phyloP scores from a whole-genome alignment of 2,329 filamentous ascomycete species.

The Zasmidium cellare region DNA sequence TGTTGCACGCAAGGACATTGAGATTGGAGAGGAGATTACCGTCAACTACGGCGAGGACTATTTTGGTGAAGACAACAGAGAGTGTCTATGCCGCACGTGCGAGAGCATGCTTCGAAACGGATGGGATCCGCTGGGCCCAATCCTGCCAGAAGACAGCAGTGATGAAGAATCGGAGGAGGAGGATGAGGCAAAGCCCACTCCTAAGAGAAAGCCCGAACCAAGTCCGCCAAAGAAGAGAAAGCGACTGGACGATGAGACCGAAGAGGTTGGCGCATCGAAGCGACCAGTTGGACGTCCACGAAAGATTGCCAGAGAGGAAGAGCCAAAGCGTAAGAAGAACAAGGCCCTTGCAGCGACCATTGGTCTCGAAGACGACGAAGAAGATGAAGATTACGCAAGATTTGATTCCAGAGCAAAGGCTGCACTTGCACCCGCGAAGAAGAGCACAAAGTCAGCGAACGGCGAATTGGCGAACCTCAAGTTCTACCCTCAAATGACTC shows the following conservation, averaged over 20 bases:
- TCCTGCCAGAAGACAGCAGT: constrained; percentile 33
- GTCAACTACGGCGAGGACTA: constrained; percentile 96
- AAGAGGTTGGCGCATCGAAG: constrained; percentile 1
- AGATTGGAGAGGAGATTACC: constrained; percentile 89
- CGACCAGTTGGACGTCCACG: constrained; percentile 5
- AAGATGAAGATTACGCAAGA: background rate
- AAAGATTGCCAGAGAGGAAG: constrained; percentile 1
- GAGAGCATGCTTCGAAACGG: constrained; percentile 76
- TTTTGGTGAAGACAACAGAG: constrained; percentile 91
- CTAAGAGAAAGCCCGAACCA: constrained; percentile 1
- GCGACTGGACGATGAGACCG: constrained; percentile 2
- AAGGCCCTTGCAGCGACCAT: background rate
- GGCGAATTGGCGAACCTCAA: no score
- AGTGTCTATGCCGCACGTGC: constrained; percentile 88
- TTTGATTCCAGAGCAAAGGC: no score
- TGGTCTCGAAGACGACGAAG: background rate
- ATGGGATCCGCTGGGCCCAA: constrained; percentile 62
- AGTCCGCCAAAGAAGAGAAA: constrained; percentile 22
- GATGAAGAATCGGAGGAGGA: constrained; percentile 33
- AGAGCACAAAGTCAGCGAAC: background rate
- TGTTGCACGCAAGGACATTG: constrained; percentile 77
- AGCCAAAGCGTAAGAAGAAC: constrained; percentile 2
- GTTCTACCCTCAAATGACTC: background rate
- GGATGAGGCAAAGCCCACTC: constrained; percentile 21
- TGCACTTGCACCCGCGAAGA: background rate